Conservation (phyloP, 331 rosid genomes). For the Quercus phellos region DNA sequence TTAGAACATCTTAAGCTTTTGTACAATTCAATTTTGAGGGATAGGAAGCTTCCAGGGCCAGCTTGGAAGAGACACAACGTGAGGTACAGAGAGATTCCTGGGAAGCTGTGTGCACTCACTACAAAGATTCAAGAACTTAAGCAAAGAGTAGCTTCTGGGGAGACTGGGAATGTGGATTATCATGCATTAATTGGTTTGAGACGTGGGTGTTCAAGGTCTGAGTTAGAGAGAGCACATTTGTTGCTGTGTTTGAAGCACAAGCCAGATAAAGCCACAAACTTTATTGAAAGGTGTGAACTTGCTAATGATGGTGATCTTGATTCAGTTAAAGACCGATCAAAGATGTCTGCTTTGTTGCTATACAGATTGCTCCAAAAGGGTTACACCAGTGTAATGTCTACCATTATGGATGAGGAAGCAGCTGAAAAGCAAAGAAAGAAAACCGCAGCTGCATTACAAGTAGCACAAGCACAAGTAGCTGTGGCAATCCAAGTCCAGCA, state of each 20-base stretch:
- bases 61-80: constrained; percentile 82
- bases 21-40: constrained; percentile 77
- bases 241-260: constrained; percentile 71
- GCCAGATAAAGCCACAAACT: constrained; percentile 65
- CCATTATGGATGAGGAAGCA: constrained; percentile 64
- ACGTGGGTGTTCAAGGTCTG: constrained; percentile 86
- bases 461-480: constrained; percentile 26
- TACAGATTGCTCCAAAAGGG: constrained; percentile 90
- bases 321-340: constrained; percentile 67
- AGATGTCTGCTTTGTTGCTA: constrained; percentile 67
- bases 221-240: constrained; percentile 74
- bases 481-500: constrained; percentile 39
- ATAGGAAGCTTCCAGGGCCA: constrained; percentile 82
- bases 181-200: constrained; percentile 71
- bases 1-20: constrained; percentile 81
- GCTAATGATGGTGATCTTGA: constrained; percentile 68
- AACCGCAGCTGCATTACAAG: constrained; percentile 48
- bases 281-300: constrained; percentile 77
- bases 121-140: constrained; percentile 62
- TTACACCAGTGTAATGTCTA: constrained; percentile 52
- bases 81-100: constrained; percentile 79
- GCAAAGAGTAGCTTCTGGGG: constrained; percentile 65
- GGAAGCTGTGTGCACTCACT: constrained; percentile 64
- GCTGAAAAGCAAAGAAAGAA: constrained; percentile 69
- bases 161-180: constrained; percentile 67